phyloP scores from a whole-genome alignment of 2,329 filamentous ascomycete species.

The Ophiostoma perfectum region DNA sequence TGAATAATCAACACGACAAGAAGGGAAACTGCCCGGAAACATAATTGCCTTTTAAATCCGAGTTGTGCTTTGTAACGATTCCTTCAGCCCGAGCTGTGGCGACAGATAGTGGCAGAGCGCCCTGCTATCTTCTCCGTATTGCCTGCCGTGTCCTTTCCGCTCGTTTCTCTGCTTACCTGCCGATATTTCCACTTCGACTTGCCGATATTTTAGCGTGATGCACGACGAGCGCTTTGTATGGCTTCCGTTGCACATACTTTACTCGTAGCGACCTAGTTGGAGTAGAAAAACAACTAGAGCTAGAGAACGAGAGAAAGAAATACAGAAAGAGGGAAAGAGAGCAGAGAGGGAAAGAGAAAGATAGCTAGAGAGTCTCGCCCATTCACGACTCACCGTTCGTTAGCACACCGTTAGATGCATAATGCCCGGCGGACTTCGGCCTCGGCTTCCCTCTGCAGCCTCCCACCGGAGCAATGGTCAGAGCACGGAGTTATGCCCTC shows the following conservation, averaged over 20 bases:
- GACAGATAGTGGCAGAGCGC: background rate
- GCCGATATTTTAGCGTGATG: background rate
- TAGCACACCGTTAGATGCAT: background rate
- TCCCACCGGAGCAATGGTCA: background rate
- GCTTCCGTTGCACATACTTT: constrained; percentile 7
- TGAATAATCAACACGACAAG: background rate
- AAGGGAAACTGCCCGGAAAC: background rate
- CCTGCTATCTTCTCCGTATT: background rate
- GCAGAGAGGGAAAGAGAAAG: background rate
- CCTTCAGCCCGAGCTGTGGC: background rate
- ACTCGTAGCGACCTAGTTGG: too few relatives aligned
- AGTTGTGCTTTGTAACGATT: background rate
- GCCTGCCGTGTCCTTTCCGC: background rate
- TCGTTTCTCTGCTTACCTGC: background rate
- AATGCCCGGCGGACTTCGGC: background rate
- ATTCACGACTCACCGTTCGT: background rate
- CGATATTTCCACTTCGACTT: background rate
- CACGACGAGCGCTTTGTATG: background rate
- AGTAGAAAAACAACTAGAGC: background rate
- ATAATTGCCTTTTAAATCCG: background rate
- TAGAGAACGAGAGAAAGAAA: background rate
- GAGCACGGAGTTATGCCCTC: background rate
- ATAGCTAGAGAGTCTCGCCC: background rate
- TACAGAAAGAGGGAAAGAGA: background rate
- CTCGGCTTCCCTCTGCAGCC: background rate